A percentile compares a stretch with the other conserved stretches of the same genome.
Conservation (phyloP, 148 eudicot species). For the Camellia granthamiana region DNA sequence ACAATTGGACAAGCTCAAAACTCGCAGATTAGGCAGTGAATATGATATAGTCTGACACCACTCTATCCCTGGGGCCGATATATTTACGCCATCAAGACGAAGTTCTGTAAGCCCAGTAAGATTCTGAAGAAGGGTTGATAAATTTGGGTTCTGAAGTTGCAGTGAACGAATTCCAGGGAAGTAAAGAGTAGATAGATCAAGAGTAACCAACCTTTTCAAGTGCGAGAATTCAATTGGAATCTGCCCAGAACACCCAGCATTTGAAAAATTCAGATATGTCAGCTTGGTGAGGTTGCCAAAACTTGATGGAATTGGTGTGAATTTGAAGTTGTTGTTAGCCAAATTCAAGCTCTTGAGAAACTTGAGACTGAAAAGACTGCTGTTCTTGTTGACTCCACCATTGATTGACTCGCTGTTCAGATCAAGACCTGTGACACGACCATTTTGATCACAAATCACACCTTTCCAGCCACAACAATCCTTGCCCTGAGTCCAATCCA, state of each 20-base stretch:
- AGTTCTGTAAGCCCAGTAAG: constrained; percentile 7
- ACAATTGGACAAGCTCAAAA: constrained; percentile 20
- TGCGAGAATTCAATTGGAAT: constrained; percentile 27
- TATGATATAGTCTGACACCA: constrained; percentile 20
- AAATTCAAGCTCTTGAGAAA: constrained; percentile 25
- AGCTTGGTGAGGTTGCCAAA: constrained; percentile 24
- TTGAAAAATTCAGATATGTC: constrained; percentile 33
- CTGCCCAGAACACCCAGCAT: constrained; percentile 33
- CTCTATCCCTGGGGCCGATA: neutral
- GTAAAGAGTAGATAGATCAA: constrained; percentile 24
- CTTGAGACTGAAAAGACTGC: constrained; percentile 18
- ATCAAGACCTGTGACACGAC: constrained; percentile 29
- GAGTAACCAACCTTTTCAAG: constrained; percentile 19
- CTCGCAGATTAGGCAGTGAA: constrained; percentile 12
- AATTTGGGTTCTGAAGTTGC: neutral
- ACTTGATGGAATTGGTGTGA: constrained; percentile 18
- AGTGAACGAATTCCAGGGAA: neutral
- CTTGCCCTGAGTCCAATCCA: constrained; percentile 22
- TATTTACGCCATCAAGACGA: constrained; percentile 15
- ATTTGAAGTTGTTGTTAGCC: constrained; percentile 27
- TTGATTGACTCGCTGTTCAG: constrained; percentile 22
- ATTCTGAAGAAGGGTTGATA: neutral
- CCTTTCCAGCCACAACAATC: constrained; percentile 47
- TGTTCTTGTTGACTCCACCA: constrained; percentile 14
- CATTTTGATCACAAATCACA: constrained; percentile 27